Base-by-base conservation (phyloP, 179 eudicot species). In the Amaranthus tricolor region DNA sequence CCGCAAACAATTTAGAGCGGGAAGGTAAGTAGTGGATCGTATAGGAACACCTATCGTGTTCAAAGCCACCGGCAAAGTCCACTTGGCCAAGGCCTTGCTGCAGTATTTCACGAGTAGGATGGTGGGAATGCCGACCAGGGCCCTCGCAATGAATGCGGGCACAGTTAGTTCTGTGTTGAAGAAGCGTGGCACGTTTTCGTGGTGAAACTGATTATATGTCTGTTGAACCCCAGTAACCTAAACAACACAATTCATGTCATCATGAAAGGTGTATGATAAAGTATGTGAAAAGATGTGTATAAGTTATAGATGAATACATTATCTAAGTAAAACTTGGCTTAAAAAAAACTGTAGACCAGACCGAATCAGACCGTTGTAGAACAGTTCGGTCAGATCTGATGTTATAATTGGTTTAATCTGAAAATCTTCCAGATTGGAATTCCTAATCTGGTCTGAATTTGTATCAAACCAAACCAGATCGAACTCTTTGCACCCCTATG, bases 51-150 rank as follows among this genome's bases (percentile, higher is more conserved):
- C 96, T 85, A 90, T 83, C 57, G 96, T 80, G 83, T 81, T 87
- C 58, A 96, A 78, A 17, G 85, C 80, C 16, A 89, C 80, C 5
- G 99, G 99, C 61, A 95, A 86, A 45, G 76, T 82, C 97, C 99
- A 88, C 87, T 90, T 95, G 50, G 97, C 96, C 0, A 95, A 86
- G 53, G 93, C 94, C 84, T 95, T 95, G 93, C 93, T 89, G 76
- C 99, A 95, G 75, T 84, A 95, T 76, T 92, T 95, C 21, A 95
- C 95, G 0, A 95, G 78, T 19, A 95, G 88, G 71, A 95, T 92
- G 57, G 97, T 92, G 15, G 99, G 94, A 31, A 92, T 89, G 51
- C 99, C 99, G 61, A 95, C 86, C 3, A 90, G 81, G 63, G 90
- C 64, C 85, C 99, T 85, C 49, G 86, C 86, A 6, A 83, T 62